These are phyloP conservation scores for Sporothrix luriei DNA, from an alignment of 2,329 filamentous ascomycete species.

Conservation along the genomic window DNA sequence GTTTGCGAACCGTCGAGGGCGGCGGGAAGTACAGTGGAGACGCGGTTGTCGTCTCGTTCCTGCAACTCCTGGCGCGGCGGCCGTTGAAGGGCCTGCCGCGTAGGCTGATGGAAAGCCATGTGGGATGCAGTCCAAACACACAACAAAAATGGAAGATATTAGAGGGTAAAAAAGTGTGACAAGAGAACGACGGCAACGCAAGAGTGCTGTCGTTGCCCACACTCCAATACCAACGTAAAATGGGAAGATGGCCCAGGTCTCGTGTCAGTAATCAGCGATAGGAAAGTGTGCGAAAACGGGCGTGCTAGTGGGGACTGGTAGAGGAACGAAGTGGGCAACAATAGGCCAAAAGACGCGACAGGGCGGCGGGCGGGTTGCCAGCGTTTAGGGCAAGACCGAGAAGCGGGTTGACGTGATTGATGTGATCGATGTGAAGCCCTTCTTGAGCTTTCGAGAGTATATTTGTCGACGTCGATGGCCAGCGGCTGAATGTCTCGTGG, in stretches of 20 bases:
- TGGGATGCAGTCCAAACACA: neutral
- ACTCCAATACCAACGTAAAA: neutral
- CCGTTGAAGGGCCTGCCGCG: constrained; percentile 54
- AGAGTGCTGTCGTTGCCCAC: constrained; percentile 21
- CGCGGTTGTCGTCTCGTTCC: constrained; percentile 23
- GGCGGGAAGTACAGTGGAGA: constrained; percentile 13
- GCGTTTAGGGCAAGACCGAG: constrained; percentile 13
- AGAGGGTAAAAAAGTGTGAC: neutral
- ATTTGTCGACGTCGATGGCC: neutral
- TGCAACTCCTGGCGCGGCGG: constrained; percentile 43
- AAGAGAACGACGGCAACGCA: constrained; percentile 18
- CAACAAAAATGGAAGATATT: neutral
- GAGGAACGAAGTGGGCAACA: constrained; percentile 9
- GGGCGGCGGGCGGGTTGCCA: constrained; percentile 7
- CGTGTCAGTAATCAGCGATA: constrained; percentile 4
- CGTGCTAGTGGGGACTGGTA: constrained; percentile 26
- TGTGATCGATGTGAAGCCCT: neutral
- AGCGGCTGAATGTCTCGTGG: neutral
- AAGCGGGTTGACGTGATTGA: neutral
- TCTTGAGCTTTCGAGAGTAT: neutral
- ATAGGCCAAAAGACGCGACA: constrained; percentile 6
- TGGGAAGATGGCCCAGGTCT: neutral
- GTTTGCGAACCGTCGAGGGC: constrained; percentile 72
- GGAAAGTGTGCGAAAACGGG: constrained; percentile 22
- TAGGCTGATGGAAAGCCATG: constrained; percentile 38